phyloP scores from a whole-genome alignment of 306 rosid species.

The cucumber (Cucumis sativus) region DNA sequence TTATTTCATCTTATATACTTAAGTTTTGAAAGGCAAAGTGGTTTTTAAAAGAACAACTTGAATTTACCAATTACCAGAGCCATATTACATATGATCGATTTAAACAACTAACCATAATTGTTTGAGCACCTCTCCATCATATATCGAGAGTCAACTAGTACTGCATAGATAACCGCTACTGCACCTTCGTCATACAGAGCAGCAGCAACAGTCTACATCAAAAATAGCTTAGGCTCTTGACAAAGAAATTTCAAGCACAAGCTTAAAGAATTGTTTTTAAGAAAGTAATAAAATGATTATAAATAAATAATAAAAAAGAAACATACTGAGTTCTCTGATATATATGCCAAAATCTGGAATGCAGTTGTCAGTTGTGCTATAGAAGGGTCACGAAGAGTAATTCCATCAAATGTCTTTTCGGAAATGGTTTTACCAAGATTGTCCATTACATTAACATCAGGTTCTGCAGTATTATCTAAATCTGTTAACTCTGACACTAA shows the following conservation, averaged over 20 bases:
- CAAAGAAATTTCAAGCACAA: constrained; percentile 7
- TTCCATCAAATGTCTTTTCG: constrained; percentile 90
- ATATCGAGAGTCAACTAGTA: constrained; percentile 78
- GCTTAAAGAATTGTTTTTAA: constrained; percentile 1
- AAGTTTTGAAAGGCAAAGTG: neutral
- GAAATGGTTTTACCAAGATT: constrained; percentile 76
- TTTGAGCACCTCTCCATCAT: constrained; percentile 94
- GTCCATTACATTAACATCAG: constrained; percentile 92
- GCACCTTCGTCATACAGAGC: constrained; percentile 89
- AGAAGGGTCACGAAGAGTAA: constrained; percentile 78
- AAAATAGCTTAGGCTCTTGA: constrained; percentile 15
- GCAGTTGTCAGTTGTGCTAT: constrained; percentile 90
- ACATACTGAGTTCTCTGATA: constrained; percentile 91
- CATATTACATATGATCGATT: neutral
- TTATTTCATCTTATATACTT: neutral
- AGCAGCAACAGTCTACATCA: constrained; percentile 66
- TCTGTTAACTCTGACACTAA: constrained; percentile 82
- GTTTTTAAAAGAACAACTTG: neutral
- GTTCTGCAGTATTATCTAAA: constrained; percentile 73
- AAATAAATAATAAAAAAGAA: neutral
- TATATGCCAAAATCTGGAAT: constrained; percentile 80
- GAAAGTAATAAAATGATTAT: neutral
- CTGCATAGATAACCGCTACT: constrained; percentile 58
- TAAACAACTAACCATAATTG: constrained; percentile 54
- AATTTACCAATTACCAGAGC: neutral